Evolutionary conservation across 352 stramenopile species (phyloP), one percentile per base, ranked within the genome.

Genomic region (Globisporangium canariense): DNA sequence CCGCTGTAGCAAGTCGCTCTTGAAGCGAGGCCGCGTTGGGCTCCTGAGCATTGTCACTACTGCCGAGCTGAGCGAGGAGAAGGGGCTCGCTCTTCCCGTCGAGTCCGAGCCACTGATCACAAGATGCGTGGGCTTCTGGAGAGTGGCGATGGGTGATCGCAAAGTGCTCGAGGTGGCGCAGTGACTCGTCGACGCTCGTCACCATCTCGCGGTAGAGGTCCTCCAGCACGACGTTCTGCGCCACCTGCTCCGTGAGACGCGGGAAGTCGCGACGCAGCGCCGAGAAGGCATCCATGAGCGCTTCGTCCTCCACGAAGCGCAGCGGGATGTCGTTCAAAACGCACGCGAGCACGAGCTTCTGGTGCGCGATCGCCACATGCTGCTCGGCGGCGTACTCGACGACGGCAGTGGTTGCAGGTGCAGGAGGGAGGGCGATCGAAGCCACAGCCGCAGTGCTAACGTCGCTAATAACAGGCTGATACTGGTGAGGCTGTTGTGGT

Each of bases 291-390:
- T 75, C 67, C 25, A 56, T 50, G 45, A 86, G 58, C 45, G 73
- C 58, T 30, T 70, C 68, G 62, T 82, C 73, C 34, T 81, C 75
- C 25, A 86, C 50, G 10, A 86, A 75, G 50, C 20, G 13, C 8
- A 75, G 53, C 16, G 73, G 73, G 18, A 78, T 63, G 38, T 73
- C 62, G 51, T 76, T 67, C 40, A 79, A 49, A 28, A 86, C 64
- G 59, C 70, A 82, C 34, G 77, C 73, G 8, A 83, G 68, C 53
- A 78, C 73, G 38, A 86, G 63, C 36, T 80, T 66, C 41, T 78
- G 73, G 30, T 79, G 66, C 58, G 78, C 68, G 5, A 34, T 47
- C 38, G 60, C 55, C 13, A 58, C 62, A 25, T 71, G 61, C 25
- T 53, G 28, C 43, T 62, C 38, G 0, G 45, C 47, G 40, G 57